Evolutionary conservation across 1,139 yeast species (phyloP), one percentile per base, ranked within the genome.

Genomic region (Meyerozyma guilliermondii): DNA sequence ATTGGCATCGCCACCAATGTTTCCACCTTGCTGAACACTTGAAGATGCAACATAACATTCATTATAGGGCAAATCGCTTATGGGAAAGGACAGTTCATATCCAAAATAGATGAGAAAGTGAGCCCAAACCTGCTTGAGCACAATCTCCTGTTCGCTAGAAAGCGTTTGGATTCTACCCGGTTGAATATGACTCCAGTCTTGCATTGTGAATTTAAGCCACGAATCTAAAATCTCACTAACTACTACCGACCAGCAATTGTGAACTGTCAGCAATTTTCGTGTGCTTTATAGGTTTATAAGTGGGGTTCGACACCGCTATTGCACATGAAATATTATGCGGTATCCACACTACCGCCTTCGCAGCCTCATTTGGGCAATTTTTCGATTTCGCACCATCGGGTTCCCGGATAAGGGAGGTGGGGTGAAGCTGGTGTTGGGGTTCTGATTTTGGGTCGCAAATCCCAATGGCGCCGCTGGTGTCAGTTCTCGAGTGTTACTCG

Each of bases 41-140:
- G 59, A 51, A 8, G 74, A 68, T 10, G 69, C 58, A 27, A 71
- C 64, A 46, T 53, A 71, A 40, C 71, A 61, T 41, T 66, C 70
- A 36, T 55, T 55, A 45, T 51, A 66, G 11, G 50, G 50, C 33
- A 71, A 43, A 43, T 71, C 76, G 3, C 56, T 60, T n/a, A 46
- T 46, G n/a, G 65, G 60, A 27, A 76, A 59, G 30, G 63, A 63
- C 9, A 81, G 71, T 3, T 75, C 73, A 43, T 80, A 71, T 3
- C 88, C 92, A 68, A 81, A 74, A 43, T 71, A 78, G 44, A 75
- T 76, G 47, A 87, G 64, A 39, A 83, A 55, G 47, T 80, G 76
- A 34, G 85, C 80, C 92, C 94, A 85, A 40, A 81, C 72, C 56
- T 86, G 91, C 62, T 87, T 87, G 52, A 88, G 71, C 34, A 71